Evolutionary conservation across 495 filamentous ascomycete genomes (phyloP), one percentile per base, ranked within the genome.

Genomic region (Penicillium pulvis): DNA sequence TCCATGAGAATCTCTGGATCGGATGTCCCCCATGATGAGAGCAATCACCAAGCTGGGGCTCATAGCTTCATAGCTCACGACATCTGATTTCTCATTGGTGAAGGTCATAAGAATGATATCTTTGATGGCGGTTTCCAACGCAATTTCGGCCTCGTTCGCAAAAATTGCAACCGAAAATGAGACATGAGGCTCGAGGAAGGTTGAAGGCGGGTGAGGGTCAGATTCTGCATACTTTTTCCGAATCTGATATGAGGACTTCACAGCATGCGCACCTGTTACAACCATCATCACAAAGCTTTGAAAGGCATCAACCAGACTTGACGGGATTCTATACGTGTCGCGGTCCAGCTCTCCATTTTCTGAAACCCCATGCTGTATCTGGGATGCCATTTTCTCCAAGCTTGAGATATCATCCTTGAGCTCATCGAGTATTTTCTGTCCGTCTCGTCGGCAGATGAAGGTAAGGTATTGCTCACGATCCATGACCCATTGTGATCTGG

Each of bases 321-420:
- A 39, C 10, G 51, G 51, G 19, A 53, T 53, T n/a, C 33, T 14
- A 26, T 53, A 53, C 6, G 51, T 53, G 20, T 53, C 51, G 17
- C 51, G 31, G 11, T 53, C 51, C 26, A 53, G 39, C 6, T 53
- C 23, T 39, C 20, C 51, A 24, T 42, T 42, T 19, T 42, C 33
- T 12, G 51, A 53, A 39, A 53, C 51, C 12, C 33, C 51, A 39
- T 41, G 51, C 20, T 53, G 51, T 12, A 53, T 53, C 17, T 53
- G 51, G 5, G 36, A 9, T 3, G 51, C 51, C 51, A 53, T 39
- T 9, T 12, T 42, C 20, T 53, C 51, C 17, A 53, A 31, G 12
- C 10, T 39, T 11, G 31, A 12, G 17, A 53, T 9, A 16, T 42
- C 14, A 11, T 53, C 51, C 6, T 26, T 1, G 9, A 53, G 51